Conservation (phyloP, 805 yeast species). For the Yarrowia divulgata region DNA sequence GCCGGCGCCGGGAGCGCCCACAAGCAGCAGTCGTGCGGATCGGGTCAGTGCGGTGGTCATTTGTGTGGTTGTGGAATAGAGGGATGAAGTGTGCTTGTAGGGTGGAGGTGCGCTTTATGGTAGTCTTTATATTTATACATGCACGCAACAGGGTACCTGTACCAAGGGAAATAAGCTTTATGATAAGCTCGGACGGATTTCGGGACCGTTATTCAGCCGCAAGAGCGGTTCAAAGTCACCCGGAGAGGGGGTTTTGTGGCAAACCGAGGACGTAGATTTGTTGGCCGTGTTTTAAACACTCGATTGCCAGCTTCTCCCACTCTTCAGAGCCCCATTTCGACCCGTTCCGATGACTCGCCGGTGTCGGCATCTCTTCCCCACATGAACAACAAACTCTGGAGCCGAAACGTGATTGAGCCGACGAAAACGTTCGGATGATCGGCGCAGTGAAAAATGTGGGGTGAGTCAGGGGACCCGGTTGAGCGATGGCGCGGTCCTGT, state of each 20-base stretch:
- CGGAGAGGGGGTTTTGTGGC: no score
- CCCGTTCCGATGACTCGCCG: slow-evolving; percentile 23
- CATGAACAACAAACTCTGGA: slow-evolving; percentile 22
- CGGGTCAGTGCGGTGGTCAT: slow-evolving; percentile 33
- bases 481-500: not conserved
- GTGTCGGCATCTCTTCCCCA: slow-evolving; percentile 35
- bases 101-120: slow-evolving; percentile 2
- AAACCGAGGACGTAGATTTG: not conserved
- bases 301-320: not conserved
- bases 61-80: not conserved
- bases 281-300: not conserved
- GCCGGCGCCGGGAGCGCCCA: slow-evolving; percentile 97
- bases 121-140: not conserved
- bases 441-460: slow-evolving; percentile 35
- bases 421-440: slow-evolving; percentile 37
- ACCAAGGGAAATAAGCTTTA: slow-evolving; percentile 1
- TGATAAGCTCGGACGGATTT: slow-evolving; percentile 37
- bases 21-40: slow-evolving; percentile 63
- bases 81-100: not conserved
- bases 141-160: slow-evolving; percentile 22
- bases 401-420: slow-evolving; percentile 35
- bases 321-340: not conserved
- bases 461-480: slow-evolving; percentile 11
- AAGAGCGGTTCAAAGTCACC: not conserved
- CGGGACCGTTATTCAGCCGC: slow-evolving; percentile 37